Conservation (phyloP, 805 yeast species). For the Grigorovia jiainica region DNA sequence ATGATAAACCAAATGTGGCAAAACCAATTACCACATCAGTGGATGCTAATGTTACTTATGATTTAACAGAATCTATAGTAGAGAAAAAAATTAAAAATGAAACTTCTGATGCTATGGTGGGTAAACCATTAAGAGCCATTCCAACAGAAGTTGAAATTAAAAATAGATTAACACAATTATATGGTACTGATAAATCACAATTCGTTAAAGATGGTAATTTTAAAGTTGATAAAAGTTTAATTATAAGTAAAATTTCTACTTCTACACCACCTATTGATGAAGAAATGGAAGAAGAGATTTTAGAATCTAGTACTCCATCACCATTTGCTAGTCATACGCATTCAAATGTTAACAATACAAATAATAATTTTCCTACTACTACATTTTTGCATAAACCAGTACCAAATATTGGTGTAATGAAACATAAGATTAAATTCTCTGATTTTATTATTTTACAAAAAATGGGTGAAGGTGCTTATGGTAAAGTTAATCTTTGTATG, state of each 20-base stretch:
- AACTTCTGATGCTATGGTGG: not conserved
- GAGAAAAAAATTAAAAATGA: not conserved
- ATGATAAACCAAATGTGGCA: not conserved
- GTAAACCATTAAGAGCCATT: not conserved
- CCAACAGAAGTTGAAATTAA: conserved; percentile 15
- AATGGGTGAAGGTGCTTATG: conserved; percentile 96
- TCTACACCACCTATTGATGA: conserved; percentile 4
- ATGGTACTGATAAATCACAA: conserved; percentile 24
- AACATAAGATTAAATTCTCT: conserved; percentile 60
- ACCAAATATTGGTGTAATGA: conserved; percentile 47
- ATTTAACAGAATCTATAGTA: not conserved
- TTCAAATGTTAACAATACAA: not conserved
- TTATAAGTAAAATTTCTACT: conserved; percentile 23
- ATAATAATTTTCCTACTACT: conserved; percentile 4
- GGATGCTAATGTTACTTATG: conserved; percentile 2
- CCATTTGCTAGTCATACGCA: not conserved
- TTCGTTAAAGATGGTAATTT: conserved; percentile 29
- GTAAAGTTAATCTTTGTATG: conserved; percentile 76
- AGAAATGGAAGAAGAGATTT: conserved; percentile 1
- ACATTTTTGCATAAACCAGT: conserved; percentile 17
- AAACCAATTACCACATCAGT: not conserved
- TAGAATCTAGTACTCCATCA: not conserved
- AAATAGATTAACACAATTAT: conserved; percentile 21
- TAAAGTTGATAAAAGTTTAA: conserved; percentile 24
- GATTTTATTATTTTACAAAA: conserved; percentile 66